phyloP scores from a whole-genome alignment of 1,139 yeast species.

The Ashbya aceris region DNA sequence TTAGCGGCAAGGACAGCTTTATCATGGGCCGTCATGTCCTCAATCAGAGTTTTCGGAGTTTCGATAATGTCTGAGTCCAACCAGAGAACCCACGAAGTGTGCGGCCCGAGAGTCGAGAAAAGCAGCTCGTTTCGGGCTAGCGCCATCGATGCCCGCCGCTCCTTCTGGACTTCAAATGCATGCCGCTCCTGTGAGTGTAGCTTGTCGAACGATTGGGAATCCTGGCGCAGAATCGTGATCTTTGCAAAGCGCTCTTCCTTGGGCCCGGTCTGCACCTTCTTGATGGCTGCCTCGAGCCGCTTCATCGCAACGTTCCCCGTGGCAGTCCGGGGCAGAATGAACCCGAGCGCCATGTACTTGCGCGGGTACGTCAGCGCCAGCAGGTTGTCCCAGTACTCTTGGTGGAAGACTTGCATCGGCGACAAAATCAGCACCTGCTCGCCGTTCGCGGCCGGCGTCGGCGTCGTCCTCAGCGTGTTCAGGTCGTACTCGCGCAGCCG shows the following conservation, averaged over 20 bases:
- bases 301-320: constrained; percentile 76
- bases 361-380: constrained; percentile 72
- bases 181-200: constrained; percentile 76
- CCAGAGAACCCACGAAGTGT: constrained; percentile 94
- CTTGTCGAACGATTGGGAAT: constrained; percentile 60
- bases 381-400: constrained; percentile 81
- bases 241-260: constrained; percentile 59
- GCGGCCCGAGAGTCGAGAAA: constrained; percentile 82
- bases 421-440: constrained; percentile 80
- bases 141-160: constrained; percentile 85
- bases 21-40: constrained; percentile 80
- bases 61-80: constrained; percentile 90
- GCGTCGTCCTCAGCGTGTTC: constrained; percentile 62
- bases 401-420: constrained; percentile 80
- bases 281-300: constrained; percentile 63
- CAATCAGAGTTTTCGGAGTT: constrained; percentile 70
- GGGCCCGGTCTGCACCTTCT: constrained; percentile 51
- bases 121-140: constrained; percentile 84
- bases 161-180: constrained; percentile 71
- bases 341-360: constrained; percentile 75
- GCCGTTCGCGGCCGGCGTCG: constrained; percentile 58
- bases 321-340: constrained; percentile 71
- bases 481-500: constrained; percentile 80
- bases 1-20: constrained; percentile 86
- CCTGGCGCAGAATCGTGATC: constrained; percentile 83